Conservation (phyloP, 1,284 basidiomycete genomes). For the Bondarzewia mesenterica region DNA sequence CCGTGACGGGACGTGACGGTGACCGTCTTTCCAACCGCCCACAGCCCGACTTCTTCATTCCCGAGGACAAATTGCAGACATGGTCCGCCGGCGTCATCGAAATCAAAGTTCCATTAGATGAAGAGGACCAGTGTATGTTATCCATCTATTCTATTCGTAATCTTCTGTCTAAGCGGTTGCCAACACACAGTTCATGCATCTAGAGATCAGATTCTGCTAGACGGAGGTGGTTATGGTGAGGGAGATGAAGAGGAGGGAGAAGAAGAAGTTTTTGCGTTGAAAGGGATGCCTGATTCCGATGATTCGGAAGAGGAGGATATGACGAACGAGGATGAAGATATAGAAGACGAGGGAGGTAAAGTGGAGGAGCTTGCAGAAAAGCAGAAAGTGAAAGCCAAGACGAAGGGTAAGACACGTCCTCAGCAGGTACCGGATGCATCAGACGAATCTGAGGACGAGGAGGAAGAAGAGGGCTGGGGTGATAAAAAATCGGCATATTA, state of each 20-base stretch:
- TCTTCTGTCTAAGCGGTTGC: constrained; percentile 1
- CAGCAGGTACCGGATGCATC: constrained; percentile 17
- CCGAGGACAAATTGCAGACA: no score
- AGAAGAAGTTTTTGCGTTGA: constrained; percentile 70
- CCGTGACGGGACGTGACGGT: no score
- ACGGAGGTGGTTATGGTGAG: constrained; percentile 31
- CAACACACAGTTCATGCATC: constrained; percentile 49
- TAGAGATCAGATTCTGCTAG: constrained; percentile 74
- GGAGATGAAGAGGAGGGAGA: constrained; percentile 43
- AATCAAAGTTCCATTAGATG: constrained; percentile 68
- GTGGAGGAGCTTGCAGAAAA: constrained; percentile 29
- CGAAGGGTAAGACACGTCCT: constrained; percentile 12
- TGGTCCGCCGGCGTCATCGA: no score
- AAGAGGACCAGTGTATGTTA: constrained; percentile 66
- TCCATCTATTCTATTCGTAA: not conserved
- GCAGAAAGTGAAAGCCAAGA: constrained; percentile 30
- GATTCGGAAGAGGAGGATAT: constrained; percentile 40
- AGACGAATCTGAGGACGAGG: constrained; percentile 30
- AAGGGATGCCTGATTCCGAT: constrained; percentile 41
- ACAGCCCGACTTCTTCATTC: no score
- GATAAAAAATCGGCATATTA: constrained; percentile 74
- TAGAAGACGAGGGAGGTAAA: constrained; percentile 20
- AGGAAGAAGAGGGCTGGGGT: constrained; percentile 75
- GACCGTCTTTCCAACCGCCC: no score
- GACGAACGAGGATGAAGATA: constrained; percentile 34